Evolutionary conservation across 2,329 filamentous ascomycete species (phyloP).

Genomic region (Aspergillus neotritici): DNA sequence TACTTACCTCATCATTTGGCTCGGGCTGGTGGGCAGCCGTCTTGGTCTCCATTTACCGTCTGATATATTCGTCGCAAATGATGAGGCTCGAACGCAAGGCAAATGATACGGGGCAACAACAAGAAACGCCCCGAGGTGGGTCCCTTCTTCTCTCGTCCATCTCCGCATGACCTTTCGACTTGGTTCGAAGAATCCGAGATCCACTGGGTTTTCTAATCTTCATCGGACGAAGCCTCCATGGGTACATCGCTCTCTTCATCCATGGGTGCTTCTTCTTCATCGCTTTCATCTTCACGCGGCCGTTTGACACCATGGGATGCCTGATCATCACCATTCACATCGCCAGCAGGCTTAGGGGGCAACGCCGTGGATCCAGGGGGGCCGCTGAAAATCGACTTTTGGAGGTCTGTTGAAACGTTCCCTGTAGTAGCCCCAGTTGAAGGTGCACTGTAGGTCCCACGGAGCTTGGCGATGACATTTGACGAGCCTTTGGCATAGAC

Average conservation of each 20-base stretch:
- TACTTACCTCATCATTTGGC: slow-evolving; percentile 79
- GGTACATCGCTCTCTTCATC: slow-evolving; percentile 65
- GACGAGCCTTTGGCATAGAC: slow-evolving; percentile 87
- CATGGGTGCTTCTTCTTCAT: slow-evolving; percentile 51
- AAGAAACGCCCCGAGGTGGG: slow-evolving; percentile 10
- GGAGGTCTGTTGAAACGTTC: slow-evolving; percentile 64
- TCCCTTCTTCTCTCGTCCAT: slow-evolving; percentile 8
- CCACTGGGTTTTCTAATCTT: slow-evolving; percentile 48
- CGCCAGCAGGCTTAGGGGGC: slow-evolving; percentile 47
- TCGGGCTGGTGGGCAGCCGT: slow-evolving; percentile 76
- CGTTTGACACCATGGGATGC: slow-evolving; percentile 60
- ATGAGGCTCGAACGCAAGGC: slow-evolving; percentile 17
- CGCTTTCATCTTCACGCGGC: slow-evolving; percentile 59
- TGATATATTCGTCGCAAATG: slow-evolving; percentile 47
- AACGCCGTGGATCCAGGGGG: slow-evolving; percentile 40
- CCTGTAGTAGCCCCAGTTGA: slow-evolving; percentile 42
- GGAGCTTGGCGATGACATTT: slow-evolving; percentile 80
- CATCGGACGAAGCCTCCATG: slow-evolving; percentile 67
- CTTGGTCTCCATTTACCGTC: slow-evolving; percentile 74
- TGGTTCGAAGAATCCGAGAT: background rate
- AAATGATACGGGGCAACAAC: slow-evolving; percentile 13
- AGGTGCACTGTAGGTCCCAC: slow-evolving; percentile 78
- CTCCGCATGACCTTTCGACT: slow-evolving; percentile 3
- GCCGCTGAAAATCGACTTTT: slow-evolving; percentile 74
- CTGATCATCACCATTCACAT: slow-evolving; percentile 40